Percentiles rank a stretch among this genome's conserved stretches.
Evolutionary conservation across 306 rosid genomes (phyloP).

Genomic region (Cicer judaicum): DNA sequence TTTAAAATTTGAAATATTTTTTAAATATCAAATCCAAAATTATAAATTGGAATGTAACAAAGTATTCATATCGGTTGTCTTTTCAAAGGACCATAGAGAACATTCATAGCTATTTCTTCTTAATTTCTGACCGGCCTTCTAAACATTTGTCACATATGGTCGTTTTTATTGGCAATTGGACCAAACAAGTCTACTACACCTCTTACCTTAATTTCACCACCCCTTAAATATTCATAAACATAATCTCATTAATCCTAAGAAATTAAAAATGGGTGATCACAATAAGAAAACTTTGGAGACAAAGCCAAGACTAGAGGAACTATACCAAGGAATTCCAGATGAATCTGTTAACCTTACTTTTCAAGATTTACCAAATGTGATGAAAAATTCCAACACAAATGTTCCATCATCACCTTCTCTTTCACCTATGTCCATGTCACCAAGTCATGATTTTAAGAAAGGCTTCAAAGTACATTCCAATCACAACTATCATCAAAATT

Average conservation of each 20-base stretch:
- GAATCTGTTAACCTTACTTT: constrained; percentile 90
- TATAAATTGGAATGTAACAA: background rate
- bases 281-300: constrained; percentile 43
- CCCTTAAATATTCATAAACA: constrained; percentile 35
- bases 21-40: background rate
- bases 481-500: constrained; percentile 1
- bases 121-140: constrained; percentile 46
- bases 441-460: constrained; percentile 68
- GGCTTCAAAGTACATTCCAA: constrained; percentile 52
- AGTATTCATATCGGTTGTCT: background rate
- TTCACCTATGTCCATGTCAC: constrained; percentile 46
- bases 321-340: constrained; percentile 82
- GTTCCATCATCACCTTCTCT: constrained; percentile 34
- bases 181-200: constrained; percentile 36
- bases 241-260: background rate
- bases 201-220: constrained; percentile 20
- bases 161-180: constrained; percentile 31
- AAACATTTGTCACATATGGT: constrained; percentile 37
- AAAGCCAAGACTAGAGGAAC: constrained; percentile 77
- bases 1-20: too few relatives aligned
- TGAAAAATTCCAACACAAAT: background rate
- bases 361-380: constrained; percentile 63
- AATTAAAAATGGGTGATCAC: constrained; percentile 54
- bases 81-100: background rate
- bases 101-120: constrained; percentile 26